These are phyloP conservation scores for Boletus fagicola DNA, from an alignment of 768 basidiomycete genomes.

Conservation along the genomic window DNA sequence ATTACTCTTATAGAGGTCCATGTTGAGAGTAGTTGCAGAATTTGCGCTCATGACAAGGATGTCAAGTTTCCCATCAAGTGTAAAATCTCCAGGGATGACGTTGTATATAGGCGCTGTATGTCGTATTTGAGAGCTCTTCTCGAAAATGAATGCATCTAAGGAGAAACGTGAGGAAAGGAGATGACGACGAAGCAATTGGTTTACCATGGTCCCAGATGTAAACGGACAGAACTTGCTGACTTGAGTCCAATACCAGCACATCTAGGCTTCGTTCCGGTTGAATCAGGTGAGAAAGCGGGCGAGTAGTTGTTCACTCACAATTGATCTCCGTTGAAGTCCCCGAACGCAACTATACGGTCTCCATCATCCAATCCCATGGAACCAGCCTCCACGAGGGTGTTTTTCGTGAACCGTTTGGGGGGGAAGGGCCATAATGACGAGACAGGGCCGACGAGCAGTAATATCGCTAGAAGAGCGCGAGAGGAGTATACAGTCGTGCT, in stretches of 20 bases:
- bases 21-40: conserved; percentile 50
- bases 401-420: conserved; percentile 80
- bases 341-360: conserved; percentile 80
- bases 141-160: conserved; percentile 58
- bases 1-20: conserved; percentile 69
- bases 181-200: conserved; percentile 14
- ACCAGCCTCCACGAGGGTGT: conserved; percentile 78
- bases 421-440: conserved; percentile 76
- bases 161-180: conserved; percentile 6
- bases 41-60: conserved; percentile 81
- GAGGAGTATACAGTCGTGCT: background rate
- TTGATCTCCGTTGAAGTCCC: conserved; percentile 96
- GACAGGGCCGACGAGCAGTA: conserved; percentile 23
- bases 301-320: conserved; percentile 54
- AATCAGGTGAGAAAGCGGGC: background rate
- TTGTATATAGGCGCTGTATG: conserved; percentile 66
- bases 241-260: conserved; percentile 68
- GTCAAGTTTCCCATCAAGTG: conserved; percentile 89
- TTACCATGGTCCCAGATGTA: conserved; percentile 82
- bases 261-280: conserved; percentile 57
- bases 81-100: conserved; percentile 90
- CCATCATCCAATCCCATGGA: conserved; percentile 72
- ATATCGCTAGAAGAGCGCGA: conserved; percentile 11
- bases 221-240: conserved; percentile 73
- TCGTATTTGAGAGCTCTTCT: conserved; percentile 48